Evolutionary conservation across 169 alveolate species (phyloP).

Genomic region (Theileria annulata): DNA sequence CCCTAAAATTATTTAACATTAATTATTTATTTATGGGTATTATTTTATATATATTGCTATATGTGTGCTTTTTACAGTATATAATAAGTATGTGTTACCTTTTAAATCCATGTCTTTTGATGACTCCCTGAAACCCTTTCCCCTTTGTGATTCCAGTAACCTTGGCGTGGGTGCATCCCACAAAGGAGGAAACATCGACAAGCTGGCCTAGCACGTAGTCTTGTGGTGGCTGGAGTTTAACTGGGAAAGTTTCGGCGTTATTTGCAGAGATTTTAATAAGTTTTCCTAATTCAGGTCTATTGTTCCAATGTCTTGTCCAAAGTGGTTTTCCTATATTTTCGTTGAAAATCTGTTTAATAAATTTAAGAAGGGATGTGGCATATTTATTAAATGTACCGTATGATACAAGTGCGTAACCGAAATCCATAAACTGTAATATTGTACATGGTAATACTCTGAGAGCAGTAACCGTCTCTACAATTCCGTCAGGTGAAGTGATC

Average conservation of each 20-base stretch:
- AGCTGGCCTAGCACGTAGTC: conserved; percentile 81
- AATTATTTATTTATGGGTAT: not conserved
- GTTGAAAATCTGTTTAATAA: not conserved
- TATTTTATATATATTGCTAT: not conserved
- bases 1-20: conserved; percentile 59
- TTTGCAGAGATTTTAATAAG: conserved; percentile 65
- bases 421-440: conserved; percentile 71
- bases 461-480: conserved; percentile 72
- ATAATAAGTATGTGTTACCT: conserved; percentile 68
- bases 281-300: conserved; percentile 72
- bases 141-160: conserved; percentile 88
- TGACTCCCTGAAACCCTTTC: conserved; percentile 90
- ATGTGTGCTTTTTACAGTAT: no score
- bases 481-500: conserved; percentile 77
- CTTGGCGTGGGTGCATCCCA: conserved; percentile 83
- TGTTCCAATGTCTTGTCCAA: conserved; percentile 77
- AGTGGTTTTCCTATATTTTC: conserved; percentile 69
- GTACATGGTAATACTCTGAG: conserved; percentile 71
- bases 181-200: conserved; percentile 83
- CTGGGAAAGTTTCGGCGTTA: conserved; percentile 71
- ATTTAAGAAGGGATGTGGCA: no score
- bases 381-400: conserved; percentile 55
- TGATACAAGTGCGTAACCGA: conserved; percentile 75
- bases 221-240: conserved; percentile 82
- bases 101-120: conserved; percentile 90